Base-by-base conservation (phyloP, 805 yeast genomes). In the Groenewaldozyma tartarivorans region DNA sequence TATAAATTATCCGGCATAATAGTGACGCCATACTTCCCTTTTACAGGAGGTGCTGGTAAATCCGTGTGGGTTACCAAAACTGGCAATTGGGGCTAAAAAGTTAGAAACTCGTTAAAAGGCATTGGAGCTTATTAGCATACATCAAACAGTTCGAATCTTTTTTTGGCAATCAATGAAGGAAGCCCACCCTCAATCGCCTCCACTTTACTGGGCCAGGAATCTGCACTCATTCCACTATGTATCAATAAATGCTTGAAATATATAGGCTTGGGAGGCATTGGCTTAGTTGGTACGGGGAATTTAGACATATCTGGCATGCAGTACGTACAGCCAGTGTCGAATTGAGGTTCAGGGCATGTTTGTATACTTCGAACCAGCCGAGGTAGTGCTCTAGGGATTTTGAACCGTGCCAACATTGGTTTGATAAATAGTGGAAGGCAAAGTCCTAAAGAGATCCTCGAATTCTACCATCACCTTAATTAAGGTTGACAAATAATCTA, bases 301-400 rank as follows among this genome's bases (percentile, higher is more conserved):
- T 27, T 13, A 19, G 26, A 64, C 35, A 55, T 63, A 5, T 46
- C 47, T 2, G 77, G 81, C 42, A 69, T 64, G 49, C 87, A 81
- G 45, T 55, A 61, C 0, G 85, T 78, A 51, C 84, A 78, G 1
- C 82, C 82, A 0, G 81, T 75, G 45, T 77, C 79, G 36, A 57
- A 59, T 5, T 35, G 45, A 1, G 82, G 80, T 5, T 54, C 51
- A 0, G 82, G 81, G 48, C 81, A 76, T 33, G 44, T 45, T 1
- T n/a, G n/a, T n/a, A n/a, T n/a, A n/a, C n/a, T n/a, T n/a, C n/a
- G n/a, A n/a, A n/a, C n/a, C n/a, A n/a, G n/a, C n/a, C n/a, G n/a
- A n/a, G n/a, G n/a, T n/a, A n/a, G n/a, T n/a, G n/a, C n/a, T n/a
- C n/a, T n/a, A n/a, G n/a, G n/a, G n/a, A n/a, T n/a, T n/a, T n/a